Base-by-base conservation (phyloP, 1,139 yeast genomes). In the Entelexis sorbosivorans region DNA sequence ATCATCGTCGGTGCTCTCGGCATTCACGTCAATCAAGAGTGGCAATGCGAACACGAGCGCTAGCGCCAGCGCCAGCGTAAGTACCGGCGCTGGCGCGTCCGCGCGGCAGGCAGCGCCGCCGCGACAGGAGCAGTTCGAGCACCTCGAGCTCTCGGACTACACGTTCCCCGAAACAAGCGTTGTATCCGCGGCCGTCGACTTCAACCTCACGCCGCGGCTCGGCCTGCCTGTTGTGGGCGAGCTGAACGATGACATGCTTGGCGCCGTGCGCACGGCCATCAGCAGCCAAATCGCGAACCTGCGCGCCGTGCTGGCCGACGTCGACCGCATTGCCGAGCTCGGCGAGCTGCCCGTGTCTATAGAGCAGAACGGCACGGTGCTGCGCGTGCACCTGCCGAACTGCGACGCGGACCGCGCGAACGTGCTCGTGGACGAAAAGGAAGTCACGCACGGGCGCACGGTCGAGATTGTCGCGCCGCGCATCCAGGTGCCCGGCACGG, bases 371-470 rank as follows among this genome's bases (percentile, higher is more conserved):
- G 63, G 65, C 28, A 53, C 56, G 24, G 52, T 56, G 5, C 46
- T 68, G 16, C 62, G 71, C 31, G 63, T 68, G 8, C 69, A 68
- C 51, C 67, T 68, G 59, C 70, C 71, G 45, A 68, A 68, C 52
- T 58, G 67, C 31, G 69, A 66, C 47, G 52, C 63, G 1, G 63
- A 60, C n/a, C 60, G 63, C 44, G 69, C 66, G n/a, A 55, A 59
- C 34, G 39, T 55, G 31, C 57, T 67, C 35, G 56, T 66, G 46
- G 56, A 56, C 11, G 70, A 66, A 44, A 61, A 64, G 39, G 71
- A 63, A 22, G 66, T 66, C 24, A 53, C 66, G 0, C 52, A 60
- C 11, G 70, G 69, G 26, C 60, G 59, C 11, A 60, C 67, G 10
- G 52, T 58, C 17, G 86, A 57, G 44, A 34, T 74, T 20, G 33